Evolutionary conservation across 2,329 filamentous ascomycete genomes (phyloP).

Genomic region (Gnomoniopsis smithogilvyi): DNA sequence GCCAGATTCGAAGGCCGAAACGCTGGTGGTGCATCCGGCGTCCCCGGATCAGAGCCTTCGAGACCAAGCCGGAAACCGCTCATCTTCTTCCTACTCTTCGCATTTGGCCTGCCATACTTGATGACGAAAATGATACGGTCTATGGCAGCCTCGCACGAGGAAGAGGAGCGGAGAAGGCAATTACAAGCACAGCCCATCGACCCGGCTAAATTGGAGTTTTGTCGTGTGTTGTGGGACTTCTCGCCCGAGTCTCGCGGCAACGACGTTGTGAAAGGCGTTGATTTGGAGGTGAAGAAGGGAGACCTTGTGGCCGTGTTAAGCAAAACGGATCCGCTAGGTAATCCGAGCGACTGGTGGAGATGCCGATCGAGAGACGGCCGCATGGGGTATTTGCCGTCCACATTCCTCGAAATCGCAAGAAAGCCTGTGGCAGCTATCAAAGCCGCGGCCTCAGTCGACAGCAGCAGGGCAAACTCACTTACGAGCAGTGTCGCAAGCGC

Average conservation of each 20-base stretch:
- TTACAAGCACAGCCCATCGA: slow-evolving; percentile 62
- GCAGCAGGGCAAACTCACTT: slow-evolving; percentile 45
- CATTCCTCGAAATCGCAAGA: slow-evolving; percentile 77
- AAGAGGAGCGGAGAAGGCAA: slow-evolving; percentile 66
- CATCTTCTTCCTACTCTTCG: slow-evolving; percentile 90
- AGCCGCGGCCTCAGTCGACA: slow-evolving; percentile 42
- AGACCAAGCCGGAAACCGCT: slow-evolving; percentile 92
- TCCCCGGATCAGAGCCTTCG: slow-evolving; percentile 36
- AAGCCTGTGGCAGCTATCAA: slow-evolving; percentile 54
- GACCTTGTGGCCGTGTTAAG: slow-evolving; percentile 91
- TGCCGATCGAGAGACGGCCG: slow-evolving; percentile 87
- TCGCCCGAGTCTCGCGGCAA: slow-evolving; percentile 66
- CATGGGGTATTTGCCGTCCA: slow-evolving; percentile 86
- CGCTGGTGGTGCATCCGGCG: slow-evolving; percentile 55
- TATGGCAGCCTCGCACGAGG: slow-evolving; percentile 79
- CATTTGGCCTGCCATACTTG: slow-evolving; percentile 92
- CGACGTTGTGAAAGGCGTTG: slow-evolving; percentile 66
- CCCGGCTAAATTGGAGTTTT: slow-evolving; percentile 92
- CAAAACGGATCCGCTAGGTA: slow-evolving; percentile 89
- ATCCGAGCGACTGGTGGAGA: slow-evolving; percentile 95
- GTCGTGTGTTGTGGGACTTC: slow-evolving; percentile 92
- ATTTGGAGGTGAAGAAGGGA: slow-evolving; percentile 89
- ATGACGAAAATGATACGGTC: slow-evolving; percentile 94
- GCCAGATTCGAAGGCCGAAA: slow-evolving; percentile 78
- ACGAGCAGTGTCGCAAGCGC: slow-evolving; percentile 37